Evolutionary conservation across 306 rosid genomes (phyloP).

Genomic region (Lathyrus oleraceus): DNA sequence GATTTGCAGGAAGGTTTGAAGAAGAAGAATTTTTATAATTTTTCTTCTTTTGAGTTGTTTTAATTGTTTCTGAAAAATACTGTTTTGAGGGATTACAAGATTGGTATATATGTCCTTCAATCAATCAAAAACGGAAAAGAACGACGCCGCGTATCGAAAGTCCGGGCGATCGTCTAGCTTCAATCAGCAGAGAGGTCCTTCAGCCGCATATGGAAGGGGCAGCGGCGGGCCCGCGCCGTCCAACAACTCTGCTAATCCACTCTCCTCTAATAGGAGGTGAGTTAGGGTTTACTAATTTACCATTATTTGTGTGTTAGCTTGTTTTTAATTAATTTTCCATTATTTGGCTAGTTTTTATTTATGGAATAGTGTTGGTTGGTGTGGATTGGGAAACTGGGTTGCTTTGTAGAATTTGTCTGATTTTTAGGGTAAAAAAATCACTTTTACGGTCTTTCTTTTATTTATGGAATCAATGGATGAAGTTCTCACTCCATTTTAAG

Average conservation of each 20-base stretch:
- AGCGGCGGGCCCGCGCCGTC: constrained; percentile 73
- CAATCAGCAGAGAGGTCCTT: constrained; percentile 72
- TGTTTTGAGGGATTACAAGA: constrained; percentile 49
- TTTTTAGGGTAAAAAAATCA: neutral
- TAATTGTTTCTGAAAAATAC: neutral
- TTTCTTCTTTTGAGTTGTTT: neutral
- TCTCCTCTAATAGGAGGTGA: constrained; percentile 61
- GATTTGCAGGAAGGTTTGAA: constrained; percentile 40
- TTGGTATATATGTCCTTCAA: constrained; percentile 95
- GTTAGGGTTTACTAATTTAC: constrained; percentile 30
- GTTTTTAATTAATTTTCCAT: neutral
- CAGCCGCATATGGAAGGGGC: constrained; percentile 60
- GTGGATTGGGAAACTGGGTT: constrained; percentile 8
- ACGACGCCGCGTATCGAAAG: constrained; percentile 62
- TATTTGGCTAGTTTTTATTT: neutral
- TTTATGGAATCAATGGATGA: neutral
- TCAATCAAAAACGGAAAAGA: constrained; percentile 92
- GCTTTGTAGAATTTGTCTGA: neutral
- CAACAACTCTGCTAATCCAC: neutral
- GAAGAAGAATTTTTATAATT: neutral
- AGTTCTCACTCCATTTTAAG: neutral
- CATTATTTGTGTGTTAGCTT: neutral
- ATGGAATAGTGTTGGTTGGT: neutral
- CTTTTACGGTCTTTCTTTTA: neutral
- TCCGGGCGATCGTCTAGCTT: constrained; percentile 73